Percentiles rank a stretch among this genome's conserved stretches.
phyloP scores from a whole-genome alignment of 768 basidiomycete genomes.

The Kwoniella dejecticola region DNA sequence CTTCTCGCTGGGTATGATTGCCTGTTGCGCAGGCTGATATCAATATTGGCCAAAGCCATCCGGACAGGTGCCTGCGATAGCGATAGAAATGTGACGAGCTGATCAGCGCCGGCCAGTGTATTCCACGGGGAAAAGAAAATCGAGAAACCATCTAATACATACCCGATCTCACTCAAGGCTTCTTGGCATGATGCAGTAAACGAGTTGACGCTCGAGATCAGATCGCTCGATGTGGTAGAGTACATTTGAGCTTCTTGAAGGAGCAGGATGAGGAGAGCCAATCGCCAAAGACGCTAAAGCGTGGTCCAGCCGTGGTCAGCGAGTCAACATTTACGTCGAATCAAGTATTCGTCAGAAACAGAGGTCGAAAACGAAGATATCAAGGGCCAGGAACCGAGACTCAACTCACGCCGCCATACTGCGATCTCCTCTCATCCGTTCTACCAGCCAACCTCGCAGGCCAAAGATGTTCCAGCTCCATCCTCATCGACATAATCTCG shows the following conservation, averaged over 20 bases:
- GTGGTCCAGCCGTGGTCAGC: too few relatives aligned
- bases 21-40: background rate
- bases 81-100: too few relatives aligned
- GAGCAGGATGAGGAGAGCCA: background rate
- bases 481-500: background rate
- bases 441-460: conserved; percentile 4
- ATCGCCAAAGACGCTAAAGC: conserved; percentile 2
- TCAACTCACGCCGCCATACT: conserved; percentile 6
- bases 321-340: too few relatives aligned
- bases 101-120: too few relatives aligned
- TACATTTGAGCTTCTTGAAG: conserved; percentile 1
- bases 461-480: conserved; percentile 7
- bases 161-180: conserved; percentile 4
- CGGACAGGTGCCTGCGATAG: conserved; percentile 3
- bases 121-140: background rate
- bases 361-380: too few relatives aligned
- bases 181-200: background rate
- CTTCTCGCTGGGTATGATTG: conserved; percentile 2
- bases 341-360: too few relatives aligned
- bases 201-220: background rate
- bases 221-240: background rate
- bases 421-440: conserved; percentile 2
- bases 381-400: too few relatives aligned
- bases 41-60: conserved; percentile 8
- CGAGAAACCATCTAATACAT: background rate